Evolutionary conservation across 1,284 basidiomycete species (phyloP).

Genomic region (Cryptococcus hybrid): DNA sequence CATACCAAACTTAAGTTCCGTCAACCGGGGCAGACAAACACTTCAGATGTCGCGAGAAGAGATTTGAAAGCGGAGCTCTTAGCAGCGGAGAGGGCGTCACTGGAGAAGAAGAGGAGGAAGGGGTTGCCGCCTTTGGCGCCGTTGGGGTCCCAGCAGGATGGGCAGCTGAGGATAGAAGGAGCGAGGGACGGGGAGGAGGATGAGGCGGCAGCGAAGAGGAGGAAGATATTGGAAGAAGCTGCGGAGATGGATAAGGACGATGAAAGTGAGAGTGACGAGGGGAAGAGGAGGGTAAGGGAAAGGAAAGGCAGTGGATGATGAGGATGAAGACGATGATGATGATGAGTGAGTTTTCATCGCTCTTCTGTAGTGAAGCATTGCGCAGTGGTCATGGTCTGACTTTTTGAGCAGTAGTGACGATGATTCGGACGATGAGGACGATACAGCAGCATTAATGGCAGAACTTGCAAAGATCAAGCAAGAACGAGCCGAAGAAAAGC

Average conservation of each 20-base stretch:
- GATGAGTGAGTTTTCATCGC: conserved; percentile 23
- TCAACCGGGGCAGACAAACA: conserved; percentile 79
- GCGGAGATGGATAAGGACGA: conserved; percentile 84
- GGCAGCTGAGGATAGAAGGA: conserved; percentile 28
- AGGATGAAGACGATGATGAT: conserved; percentile 38
- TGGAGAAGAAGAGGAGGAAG: conserved; percentile 83
- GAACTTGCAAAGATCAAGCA: conserved; percentile 95
- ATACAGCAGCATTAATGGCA: conserved; percentile 85
- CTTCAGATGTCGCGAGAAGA: conserved; percentile 67
- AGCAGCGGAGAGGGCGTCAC: conserved; percentile 75
- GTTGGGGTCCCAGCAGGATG: conserved; percentile 24
- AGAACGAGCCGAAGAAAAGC: conserved; percentile 87
- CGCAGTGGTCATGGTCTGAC: background rate
- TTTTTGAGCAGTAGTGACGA: conserved; percentile 42
- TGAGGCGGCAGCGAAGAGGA: conserved; percentile 68
- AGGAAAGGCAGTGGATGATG: conserved; percentile 44
- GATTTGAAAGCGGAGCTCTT: conserved; percentile 81
- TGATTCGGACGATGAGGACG: conserved; percentile 70
- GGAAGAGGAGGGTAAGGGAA: conserved; percentile 44
- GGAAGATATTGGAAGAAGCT: conserved; percentile 78
- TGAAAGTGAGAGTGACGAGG: conserved; percentile 62
- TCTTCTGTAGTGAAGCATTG: background rate
- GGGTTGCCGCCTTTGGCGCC: conserved; percentile 56
- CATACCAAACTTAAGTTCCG: conserved; percentile 97
- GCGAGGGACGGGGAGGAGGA: conserved; percentile 61